Evolutionary conservation across 371 early-diverging fungal species (phyloP).

Genomic region (Mucor sp.): DNA sequence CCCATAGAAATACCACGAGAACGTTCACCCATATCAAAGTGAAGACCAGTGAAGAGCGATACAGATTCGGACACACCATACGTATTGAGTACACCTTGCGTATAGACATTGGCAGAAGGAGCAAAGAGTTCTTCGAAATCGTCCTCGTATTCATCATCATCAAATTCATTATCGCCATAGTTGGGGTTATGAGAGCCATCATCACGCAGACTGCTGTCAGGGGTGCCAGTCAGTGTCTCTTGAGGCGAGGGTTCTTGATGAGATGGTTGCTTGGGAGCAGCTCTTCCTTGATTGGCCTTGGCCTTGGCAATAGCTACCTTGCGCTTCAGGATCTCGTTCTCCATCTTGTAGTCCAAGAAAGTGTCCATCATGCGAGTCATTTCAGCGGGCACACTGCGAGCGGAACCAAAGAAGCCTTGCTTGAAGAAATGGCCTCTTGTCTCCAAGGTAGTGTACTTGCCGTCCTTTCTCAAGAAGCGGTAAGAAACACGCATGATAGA

Average conservation of each 20-base stretch:
- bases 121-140: slow-evolving; percentile 18
- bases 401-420: slow-evolving; percentile 40
- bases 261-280: background rate
- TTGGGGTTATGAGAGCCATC: background rate
- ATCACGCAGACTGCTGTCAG: background rate
- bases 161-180: background rate
- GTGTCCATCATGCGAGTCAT: slow-evolving; percentile 37
- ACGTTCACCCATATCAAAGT: slow-evolving; percentile 42
- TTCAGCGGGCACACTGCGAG: slow-evolving; percentile 41
- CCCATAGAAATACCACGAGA: slow-evolving; percentile 47
- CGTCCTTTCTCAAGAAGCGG: slow-evolving; percentile 48
- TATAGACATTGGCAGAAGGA: slow-evolving; percentile 34
- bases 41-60: slow-evolving; percentile 43
- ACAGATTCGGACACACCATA: slow-evolving; percentile 33
- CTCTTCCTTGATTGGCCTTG: slow-evolving; percentile 9
- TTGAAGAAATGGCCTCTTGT: slow-evolving; percentile 40
- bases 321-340: slow-evolving; percentile 41
- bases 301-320: background rate
- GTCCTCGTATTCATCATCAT: slow-evolving; percentile 24
- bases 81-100: slow-evolving; percentile 34
- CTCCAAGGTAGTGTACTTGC: slow-evolving; percentile 42
- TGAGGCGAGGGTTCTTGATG: slow-evolving; percentile 8
- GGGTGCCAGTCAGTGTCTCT: background rate
- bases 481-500: slow-evolving; percentile 22
- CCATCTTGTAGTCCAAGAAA: slow-evolving; percentile 48